Conservation (phyloP, 768 basidiomycete species). For the Clitopilus hobsonii region DNA sequence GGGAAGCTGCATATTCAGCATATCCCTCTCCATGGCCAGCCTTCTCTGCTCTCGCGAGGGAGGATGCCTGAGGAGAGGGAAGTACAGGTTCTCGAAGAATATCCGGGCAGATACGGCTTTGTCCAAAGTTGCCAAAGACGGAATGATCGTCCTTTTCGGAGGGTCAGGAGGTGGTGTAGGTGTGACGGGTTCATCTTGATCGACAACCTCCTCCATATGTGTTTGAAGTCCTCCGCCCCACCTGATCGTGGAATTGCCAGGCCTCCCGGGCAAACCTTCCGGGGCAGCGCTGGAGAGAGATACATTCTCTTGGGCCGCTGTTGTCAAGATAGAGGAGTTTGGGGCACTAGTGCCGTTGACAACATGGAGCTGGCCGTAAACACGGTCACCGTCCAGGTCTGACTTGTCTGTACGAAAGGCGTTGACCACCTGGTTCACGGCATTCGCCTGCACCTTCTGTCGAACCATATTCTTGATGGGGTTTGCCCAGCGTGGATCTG, state of each 20-base stretch:
- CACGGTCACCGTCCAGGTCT: conserved; percentile 35
- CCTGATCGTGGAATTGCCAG: conserved; percentile 56
- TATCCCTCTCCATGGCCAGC: conserved; percentile 84
- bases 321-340: conserved; percentile 69
- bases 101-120: conserved; percentile 90
- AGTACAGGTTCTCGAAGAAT: conserved; percentile 91
- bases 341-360: conserved; percentile 69
- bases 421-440: conserved; percentile 73
- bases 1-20: conserved; percentile 66
- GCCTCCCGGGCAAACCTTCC: conserved; percentile 49
- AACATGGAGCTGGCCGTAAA: conserved; percentile 60
- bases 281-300: conserved; percentile 34
- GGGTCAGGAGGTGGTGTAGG: conserved; percentile 25
- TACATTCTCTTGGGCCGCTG: conserved; percentile 70
- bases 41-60: conserved; percentile 83
- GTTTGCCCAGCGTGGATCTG: conserved; percentile 85
- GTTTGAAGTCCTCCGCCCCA: conserved; percentile 57
- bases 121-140: conserved; percentile 88
- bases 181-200: conserved; percentile 39
- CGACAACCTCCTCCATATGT: conserved; percentile 59
- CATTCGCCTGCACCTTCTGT: conserved; percentile 61
- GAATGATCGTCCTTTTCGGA: conserved; percentile 61
- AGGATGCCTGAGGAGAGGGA: conserved; percentile 78
- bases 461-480: conserved; percentile 81
- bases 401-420: conserved; percentile 56